Evolutionary conservation across 768 basidiomycete genomes (phyloP).

Genomic region (Cyclocybe cylindracea): DNA sequence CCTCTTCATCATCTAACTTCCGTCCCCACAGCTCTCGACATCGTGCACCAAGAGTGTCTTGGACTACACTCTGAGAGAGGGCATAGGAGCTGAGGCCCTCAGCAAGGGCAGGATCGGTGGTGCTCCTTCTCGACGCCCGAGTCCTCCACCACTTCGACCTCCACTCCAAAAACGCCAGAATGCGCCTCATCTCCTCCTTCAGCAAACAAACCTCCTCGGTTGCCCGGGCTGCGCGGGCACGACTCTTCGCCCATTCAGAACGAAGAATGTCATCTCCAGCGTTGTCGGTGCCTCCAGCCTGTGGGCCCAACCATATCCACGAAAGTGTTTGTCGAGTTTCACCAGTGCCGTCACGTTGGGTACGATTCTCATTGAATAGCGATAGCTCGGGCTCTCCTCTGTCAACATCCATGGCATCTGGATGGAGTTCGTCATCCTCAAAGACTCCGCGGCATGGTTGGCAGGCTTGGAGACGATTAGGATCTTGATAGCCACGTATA

Average conservation of each 20-base stretch:
- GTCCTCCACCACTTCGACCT: too few relatives aligned
- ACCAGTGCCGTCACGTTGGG: not conserved
- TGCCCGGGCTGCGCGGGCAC: constrained; percentile 12
- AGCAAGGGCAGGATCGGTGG: too few relatives aligned
- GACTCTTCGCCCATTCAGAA: constrained; percentile 16
- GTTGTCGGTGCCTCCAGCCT: not conserved
- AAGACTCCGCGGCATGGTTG: not conserved
- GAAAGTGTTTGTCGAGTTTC: too few relatives aligned
- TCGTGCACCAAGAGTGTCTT: too few relatives aligned
- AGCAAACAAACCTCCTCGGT: constrained; percentile 2
- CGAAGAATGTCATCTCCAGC: constrained; percentile 7
- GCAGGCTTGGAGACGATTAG: not conserved
- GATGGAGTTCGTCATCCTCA: constrained; percentile 2
- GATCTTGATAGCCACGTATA: constrained; percentile 13
- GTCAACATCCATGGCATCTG: not conserved
- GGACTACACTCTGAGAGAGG: too few relatives aligned
- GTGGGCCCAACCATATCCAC: constrained; percentile 10
- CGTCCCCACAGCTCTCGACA: too few relatives aligned
- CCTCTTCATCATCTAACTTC: too few relatives aligned
- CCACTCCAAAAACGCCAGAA: too few relatives aligned
- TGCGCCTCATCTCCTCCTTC: constrained; percentile 15
- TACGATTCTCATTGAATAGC: not conserved
- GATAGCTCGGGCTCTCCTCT: not conserved
- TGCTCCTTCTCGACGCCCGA: too few relatives aligned
- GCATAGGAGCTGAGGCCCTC: too few relatives aligned